Evolutionary conservation across 768 basidiomycete genomes (phyloP).

Genomic region (Auriscalpium vulgare): DNA sequence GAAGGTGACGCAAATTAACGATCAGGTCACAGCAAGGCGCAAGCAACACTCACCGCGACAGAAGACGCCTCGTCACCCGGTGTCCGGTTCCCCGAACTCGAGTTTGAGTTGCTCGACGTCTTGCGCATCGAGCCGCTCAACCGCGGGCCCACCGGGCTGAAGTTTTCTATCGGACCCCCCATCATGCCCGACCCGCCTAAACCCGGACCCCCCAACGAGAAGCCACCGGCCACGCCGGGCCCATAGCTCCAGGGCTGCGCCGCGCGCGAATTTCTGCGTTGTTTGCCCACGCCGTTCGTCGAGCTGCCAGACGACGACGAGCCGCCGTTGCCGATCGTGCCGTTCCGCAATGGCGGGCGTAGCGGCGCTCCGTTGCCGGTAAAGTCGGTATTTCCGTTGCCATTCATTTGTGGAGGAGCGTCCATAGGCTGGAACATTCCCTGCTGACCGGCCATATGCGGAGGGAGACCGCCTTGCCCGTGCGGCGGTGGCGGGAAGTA

Average conservation of each 20-base stretch:
- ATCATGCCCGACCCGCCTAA: constrained; percentile 8
- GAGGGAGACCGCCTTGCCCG: constrained; percentile 6
- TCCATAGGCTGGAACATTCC: not conserved
- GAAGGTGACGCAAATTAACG: not conserved
- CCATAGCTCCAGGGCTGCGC: constrained; percentile 57
- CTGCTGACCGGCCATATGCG: not conserved
- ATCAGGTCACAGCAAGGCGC: not conserved
- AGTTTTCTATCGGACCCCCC: constrained; percentile 8
- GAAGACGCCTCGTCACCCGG: constrained; percentile 73
- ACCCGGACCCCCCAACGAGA: constrained; percentile 26
- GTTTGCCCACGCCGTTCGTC: constrained; percentile 4
- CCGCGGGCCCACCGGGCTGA: constrained; percentile 57
- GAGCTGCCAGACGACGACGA: not conserved
- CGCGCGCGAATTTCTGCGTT: constrained; percentile 20
- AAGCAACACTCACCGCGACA: constrained; percentile 50
- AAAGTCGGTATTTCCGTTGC: constrained; percentile 17
- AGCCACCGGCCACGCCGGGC: constrained; percentile 47
- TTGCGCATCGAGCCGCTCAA: constrained; percentile 45
- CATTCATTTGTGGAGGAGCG: constrained; percentile 1
- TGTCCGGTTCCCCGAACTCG: constrained; percentile 48
- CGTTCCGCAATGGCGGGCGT: not conserved
- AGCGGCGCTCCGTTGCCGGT: not conserved
- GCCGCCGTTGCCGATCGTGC: not conserved
- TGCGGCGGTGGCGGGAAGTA: constrained; percentile 26
- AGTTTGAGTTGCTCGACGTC: constrained; percentile 39